Conservation (phyloP, 345 rosid genomes). For the Microcos paniculata region DNA sequence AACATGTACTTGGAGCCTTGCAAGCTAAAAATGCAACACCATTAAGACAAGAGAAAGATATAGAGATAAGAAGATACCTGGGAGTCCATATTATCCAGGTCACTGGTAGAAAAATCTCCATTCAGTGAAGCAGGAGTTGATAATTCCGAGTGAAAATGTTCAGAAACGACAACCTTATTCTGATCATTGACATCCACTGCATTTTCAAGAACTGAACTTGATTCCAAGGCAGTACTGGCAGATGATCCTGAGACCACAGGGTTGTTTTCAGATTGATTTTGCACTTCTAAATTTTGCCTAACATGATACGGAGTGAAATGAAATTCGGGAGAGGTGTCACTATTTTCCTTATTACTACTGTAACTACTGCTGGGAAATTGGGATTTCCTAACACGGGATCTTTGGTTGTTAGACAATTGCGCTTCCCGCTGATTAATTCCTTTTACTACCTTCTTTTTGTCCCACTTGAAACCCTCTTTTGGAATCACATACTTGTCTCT, state of each 20-base stretch:
- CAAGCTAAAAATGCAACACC: background rate
- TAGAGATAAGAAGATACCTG: slow-evolving; percentile 28
- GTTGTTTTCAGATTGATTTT: slow-evolving; percentile 28
- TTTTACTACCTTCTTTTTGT: slow-evolving; percentile 46
- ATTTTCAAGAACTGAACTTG: slow-evolving; percentile 39
- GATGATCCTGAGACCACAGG: slow-evolving; percentile 39
- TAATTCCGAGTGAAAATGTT: slow-evolving; percentile 33
- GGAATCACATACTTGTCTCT: slow-evolving; percentile 47
- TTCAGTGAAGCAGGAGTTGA: slow-evolving; percentile 34
- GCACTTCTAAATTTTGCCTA: slow-evolving; percentile 30
- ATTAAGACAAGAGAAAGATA: slow-evolving; percentile 14
- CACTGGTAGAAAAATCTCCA: slow-evolving; percentile 33
- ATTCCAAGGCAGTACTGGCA: slow-evolving; percentile 29
- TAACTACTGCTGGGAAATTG: background rate
- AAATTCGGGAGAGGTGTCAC: slow-evolving; percentile 47
- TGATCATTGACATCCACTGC: slow-evolving; percentile 35
- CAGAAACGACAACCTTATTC: slow-evolving; percentile 29
- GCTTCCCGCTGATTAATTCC: slow-evolving; percentile 39
- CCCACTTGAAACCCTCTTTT: slow-evolving; percentile 42
- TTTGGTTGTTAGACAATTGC: slow-evolving; percentile 42
- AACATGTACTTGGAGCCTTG: background rate
- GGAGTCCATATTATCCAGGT: slow-evolving; percentile 29
- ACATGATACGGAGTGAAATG: slow-evolving; percentile 27
- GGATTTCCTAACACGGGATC: slow-evolving; percentile 37
- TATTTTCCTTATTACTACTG: slow-evolving; percentile 8